Base-by-base conservation (phyloP, 345 rosid genomes). In the Abelmoschus esculentus region DNA sequence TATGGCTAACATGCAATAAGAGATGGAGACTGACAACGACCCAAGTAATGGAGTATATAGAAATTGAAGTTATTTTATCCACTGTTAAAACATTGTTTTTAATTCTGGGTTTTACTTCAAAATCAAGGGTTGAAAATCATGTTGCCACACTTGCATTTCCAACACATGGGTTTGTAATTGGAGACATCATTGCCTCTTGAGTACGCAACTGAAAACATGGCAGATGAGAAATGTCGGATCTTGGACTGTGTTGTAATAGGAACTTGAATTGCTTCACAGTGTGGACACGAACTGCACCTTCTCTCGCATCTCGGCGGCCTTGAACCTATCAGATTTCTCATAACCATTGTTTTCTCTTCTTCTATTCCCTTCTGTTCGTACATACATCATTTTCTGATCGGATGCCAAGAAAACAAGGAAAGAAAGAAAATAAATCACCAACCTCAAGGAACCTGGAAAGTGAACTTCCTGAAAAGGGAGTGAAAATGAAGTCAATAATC, bases 91-190 rank as follows among this genome's bases (percentile, higher is more conserved):
- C 6, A 42, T 2, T 40, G 9, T 56, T 46, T 26, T 12, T 17
- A 22, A 38, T 54, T 7, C 9, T 8, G 1, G 44, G 44, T 40
- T 40, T 54, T 54, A 7, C 11, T 64, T 40, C 44, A 63, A 74
- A 40, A 42, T 85, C 76, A 88, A 46, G 93, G 90, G 62, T 81
- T 80, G 78, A 83, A 78, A 38, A 83, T 69, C 66, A 73, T 13
- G 78, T 83, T 81, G 31, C 89, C 93, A 34, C 93, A 88, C 74
- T 84, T 88, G 85, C 93, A 88, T 60, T 86, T 88, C 93, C 93
- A 88, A 49, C 89, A 75, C 79, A 88, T 86, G 74, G 93, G 90
- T 78, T 88, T 88, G 81, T 88, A 88, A 66, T 86, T 86, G 70
- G 93, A 80, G 53, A 77, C 19, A 67, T 75, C 86, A 40, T 81